phyloP scores from a whole-genome alignment of 257 asterid species.

The Striga asiatica region DNA sequence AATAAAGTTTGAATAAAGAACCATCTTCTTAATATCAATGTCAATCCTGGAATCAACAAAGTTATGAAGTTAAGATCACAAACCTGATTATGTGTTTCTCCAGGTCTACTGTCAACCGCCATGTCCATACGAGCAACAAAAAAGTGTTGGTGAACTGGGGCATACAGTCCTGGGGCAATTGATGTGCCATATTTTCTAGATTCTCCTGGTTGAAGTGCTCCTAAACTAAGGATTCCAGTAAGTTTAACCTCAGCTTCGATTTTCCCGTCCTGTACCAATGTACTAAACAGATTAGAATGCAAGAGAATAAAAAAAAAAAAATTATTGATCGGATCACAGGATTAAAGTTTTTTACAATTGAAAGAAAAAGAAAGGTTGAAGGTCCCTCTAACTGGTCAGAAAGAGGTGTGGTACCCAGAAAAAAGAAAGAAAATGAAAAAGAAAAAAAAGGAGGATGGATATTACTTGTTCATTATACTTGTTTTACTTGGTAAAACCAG shows the following conservation, averaged over 20 bases:
- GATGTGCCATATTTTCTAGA: conserved; percentile 82
- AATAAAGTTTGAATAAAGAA: too few relatives aligned
- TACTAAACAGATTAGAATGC: conserved; percentile 4
- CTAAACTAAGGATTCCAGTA: conserved; percentile 92
- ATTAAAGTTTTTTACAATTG: neutral
- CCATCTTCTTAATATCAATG: too few relatives aligned
- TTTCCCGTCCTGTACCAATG: conserved; percentile 76
- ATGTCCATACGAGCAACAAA: conserved; percentile 98
- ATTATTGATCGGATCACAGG: neutral
- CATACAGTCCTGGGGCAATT: conserved; percentile 91
- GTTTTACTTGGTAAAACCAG: too few relatives aligned
- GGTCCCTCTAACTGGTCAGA: neutral
- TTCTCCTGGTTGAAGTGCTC: conserved; percentile 87
- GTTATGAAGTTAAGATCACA: neutral
- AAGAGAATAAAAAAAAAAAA: neutral
- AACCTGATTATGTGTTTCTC: conserved; percentile 92
- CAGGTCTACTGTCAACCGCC: conserved; percentile 94
- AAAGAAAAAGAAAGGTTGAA: neutral
- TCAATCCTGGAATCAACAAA: too few relatives aligned
- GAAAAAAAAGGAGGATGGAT: too few relatives aligned
- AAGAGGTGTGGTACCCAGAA: neutral
- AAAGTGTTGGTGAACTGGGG: conserved; percentile 97
- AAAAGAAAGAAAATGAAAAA: neutral
- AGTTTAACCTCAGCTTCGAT: conserved; percentile 98
- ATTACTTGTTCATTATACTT: too few relatives aligned